Evolutionary conservation across 805 yeast genomes (phyloP), one percentile per base, ranked within the genome.

Genomic region (Brettanomyces naardenensis): DNA sequence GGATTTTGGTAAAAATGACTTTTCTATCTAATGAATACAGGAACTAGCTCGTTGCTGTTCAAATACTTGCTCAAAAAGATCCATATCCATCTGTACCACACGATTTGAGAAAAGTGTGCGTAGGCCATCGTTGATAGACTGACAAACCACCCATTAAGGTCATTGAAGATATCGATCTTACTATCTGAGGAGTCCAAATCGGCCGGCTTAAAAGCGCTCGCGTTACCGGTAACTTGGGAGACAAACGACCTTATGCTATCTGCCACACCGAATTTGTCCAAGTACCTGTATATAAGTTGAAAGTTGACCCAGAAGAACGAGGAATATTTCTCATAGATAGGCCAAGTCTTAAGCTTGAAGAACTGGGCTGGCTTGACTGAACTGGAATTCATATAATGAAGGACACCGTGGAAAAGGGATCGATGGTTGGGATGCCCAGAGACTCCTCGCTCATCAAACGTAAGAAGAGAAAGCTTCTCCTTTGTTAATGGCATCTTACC

Each of bases 61-160:
- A 85, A 73, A 59, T 87, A 90, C 44, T 89, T 68, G 42, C 95
- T 81, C 13, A 79, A 59, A 5, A 73, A 41, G 53, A 92, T 65
- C 96, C 97, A 92, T 1, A 87, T 80, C 64, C 83, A 84, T 47
- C 98, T 69, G 58, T 81, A 92, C 97, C 97, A 90, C 6, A 82
- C 89, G 84, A 92, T 84, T 58, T 92, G 98, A 2, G 95, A 77
- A 44, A 68, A 68, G 60, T 92, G 97, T 3, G 83, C 95, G 45
- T 69, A 68, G 3, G 79, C 62, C 95, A 90, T 87, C 4, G 95
- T 83, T 0, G 81, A 70, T 38, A 78, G 66, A 31, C 60, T 54
- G 22, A 65, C 59, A 37, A 68, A 56, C 54, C 66, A 51, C 45
- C 56, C 52, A 42, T 66, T 59, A 39, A 68, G 47, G 46, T 66